These are phyloP conservation scores for Entrophospora sp. DNA, from an alignment of 192 early-diverging fungal species.

Conservation along the genomic window DNA sequence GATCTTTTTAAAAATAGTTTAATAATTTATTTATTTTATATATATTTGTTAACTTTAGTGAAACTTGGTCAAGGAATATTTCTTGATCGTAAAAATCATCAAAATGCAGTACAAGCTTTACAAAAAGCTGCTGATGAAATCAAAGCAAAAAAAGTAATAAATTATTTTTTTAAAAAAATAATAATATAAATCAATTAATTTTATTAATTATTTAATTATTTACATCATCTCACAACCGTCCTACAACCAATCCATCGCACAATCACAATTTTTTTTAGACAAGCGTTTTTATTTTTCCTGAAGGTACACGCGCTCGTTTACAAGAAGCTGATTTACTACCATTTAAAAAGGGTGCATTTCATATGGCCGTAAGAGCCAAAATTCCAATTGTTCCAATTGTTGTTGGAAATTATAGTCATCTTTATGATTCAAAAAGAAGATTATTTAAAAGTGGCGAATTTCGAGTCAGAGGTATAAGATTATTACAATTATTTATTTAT, in stretches of 20 bases:
- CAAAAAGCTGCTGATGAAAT: conserved; percentile 63
- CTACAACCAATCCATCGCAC: too few relatives aligned
- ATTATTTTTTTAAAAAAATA: too few relatives aligned
- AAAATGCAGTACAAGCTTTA: conserved; percentile 68
- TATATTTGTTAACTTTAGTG: too few relatives aligned
- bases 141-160: conserved; percentile 59
- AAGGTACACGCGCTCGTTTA: conserved; percentile 77
- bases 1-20: too few relatives aligned
- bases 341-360: conserved; percentile 97
- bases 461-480: too few relatives aligned
- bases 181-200: too few relatives aligned
- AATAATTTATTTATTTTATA: too few relatives aligned
- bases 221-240: too few relatives aligned
- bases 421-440: conserved; percentile 45
- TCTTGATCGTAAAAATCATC: conserved; percentile 72
- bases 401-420: conserved; percentile 52
- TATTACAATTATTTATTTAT: too few relatives aligned
- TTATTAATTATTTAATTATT: too few relatives aligned
- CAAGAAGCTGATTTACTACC: conserved; percentile 61
- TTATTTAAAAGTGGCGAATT: conserved; percentile 44
- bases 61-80: too few relatives aligned
- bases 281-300: conserved; percentile 83
- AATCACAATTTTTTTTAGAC: too few relatives aligned
- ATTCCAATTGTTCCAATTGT: conserved; percentile 86
- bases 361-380: conserved; percentile 73